Evolutionary conservation across 1,284 basidiomycete genomes (phyloP), one percentile per base, ranked within the genome.

Genomic region (Boletus putidus): DNA sequence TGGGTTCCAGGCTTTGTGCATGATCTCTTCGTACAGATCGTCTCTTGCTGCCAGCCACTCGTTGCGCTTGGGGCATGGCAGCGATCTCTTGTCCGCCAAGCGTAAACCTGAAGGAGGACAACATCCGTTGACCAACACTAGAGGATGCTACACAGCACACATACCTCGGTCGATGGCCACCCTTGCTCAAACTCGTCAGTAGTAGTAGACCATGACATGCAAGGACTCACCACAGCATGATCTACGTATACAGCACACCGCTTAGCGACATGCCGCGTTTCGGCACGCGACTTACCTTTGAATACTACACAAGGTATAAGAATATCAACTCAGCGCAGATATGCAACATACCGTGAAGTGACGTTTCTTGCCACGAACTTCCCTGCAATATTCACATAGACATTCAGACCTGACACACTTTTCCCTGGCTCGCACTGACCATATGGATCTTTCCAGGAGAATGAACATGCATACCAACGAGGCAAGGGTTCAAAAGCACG

Each of bases 121-220:
- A 36, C 8, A 18, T 35, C 5, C 4, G 1, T 29, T 47, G 10
- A 31, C 14, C 6, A 40, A 57, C 6, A 12, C 15, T 4, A 33
- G 12, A 40, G 14, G 10, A 40, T 23, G 14, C 40, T 27, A 16
- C n/a, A 49, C 6, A 7, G 35, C 8, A 44, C 27, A 53, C 71
- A 44, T 64, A 83, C 89, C 92, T 77, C 93, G 81, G 68, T 97
- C 94, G 58, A 97, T 86, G 0, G 94, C 94, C 48, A 97, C 94
- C 93, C 91, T 91, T 63, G 18, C n/a, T 37, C 52, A 42, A 40
- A 39, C 10, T 29, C 23, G 43, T 68, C 43, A 70, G 56, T 40
- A 53, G 56, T 40, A 53, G 40, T 7, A 40, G 21, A 43, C 27
- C 21, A 25, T 10, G 12, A 21, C 21, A 25, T 5, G 20, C n/a